A percentile compares a stretch with the other conserved stretches of the same genome.
Evolutionary conservation across 495 filamentous ascomycete species (phyloP).

Genomic region (Talaromyces trachyspermus): DNA sequence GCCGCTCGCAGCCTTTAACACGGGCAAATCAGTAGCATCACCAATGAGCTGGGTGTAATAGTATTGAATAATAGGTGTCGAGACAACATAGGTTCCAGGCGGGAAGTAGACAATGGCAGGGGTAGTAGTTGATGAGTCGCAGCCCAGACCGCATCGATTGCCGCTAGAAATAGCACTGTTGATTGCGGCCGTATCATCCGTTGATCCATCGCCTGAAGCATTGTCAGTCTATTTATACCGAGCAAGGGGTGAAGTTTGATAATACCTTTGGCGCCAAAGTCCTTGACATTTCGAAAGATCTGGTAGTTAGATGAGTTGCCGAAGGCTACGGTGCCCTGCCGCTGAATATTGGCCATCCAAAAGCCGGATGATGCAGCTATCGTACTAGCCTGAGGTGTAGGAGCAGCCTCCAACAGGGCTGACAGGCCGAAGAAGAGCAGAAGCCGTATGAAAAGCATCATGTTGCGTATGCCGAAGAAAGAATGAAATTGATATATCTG

Average conservation of each 20-base stretch:
- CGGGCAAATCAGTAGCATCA: conserved; percentile 61
- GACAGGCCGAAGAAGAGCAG: conserved; percentile 32
- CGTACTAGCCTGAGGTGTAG: conserved; percentile 17
- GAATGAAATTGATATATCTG: not conserved
- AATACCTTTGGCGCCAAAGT: conserved; percentile 66
- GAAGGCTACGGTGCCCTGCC: conserved; percentile 63
- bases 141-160: conserved; percentile 67
- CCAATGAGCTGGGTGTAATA: conserved; percentile 81
- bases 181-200: conserved; percentile 86
- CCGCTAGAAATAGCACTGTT: conserved; percentile 74
- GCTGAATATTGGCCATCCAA: conserved; percentile 69
- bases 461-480: conserved; percentile 11
- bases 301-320: conserved; percentile 51
- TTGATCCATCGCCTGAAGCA: conserved; percentile 58
- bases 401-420: conserved; percentile 35
- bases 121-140: conserved; percentile 72
- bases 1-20: conserved; percentile 62
- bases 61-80: conserved; percentile 58
- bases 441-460: conserved; percentile 16
- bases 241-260: conserved; percentile 6
- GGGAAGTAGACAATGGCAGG: conserved; percentile 78
- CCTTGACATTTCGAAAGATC: conserved; percentile 82
- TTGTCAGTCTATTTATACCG: conserved; percentile 21
- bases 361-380: conserved; percentile 30
- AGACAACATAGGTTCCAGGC: conserved; percentile 66